A percentile compares a stretch with the other conserved stretches of the same genome.
phyloP scores from a whole-genome alignment of 805 yeast genomes.

The Candida boleticola region DNA sequence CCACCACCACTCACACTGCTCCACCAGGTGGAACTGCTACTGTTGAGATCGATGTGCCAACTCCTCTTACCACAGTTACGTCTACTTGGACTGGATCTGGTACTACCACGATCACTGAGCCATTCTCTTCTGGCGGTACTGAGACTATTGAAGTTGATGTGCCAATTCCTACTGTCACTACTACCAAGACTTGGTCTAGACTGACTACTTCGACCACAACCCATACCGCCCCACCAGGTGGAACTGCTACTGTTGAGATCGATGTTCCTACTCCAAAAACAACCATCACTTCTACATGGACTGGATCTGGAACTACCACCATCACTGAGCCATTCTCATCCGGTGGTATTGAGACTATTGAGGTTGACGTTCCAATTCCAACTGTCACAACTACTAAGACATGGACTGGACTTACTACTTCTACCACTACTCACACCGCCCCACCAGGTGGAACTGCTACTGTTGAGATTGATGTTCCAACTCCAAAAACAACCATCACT shows the following conservation, averaged over 20 bases:
- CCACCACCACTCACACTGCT: slow-evolving; percentile 12
- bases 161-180: slow-evolving; percentile 13
- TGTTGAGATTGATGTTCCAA: slow-evolving; percentile 2
- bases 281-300: slow-evolving; percentile 9
- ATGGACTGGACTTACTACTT: slow-evolving; percentile 13
- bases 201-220: slow-evolving; percentile 2
- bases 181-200: slow-evolving; percentile 2
- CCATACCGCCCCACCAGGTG: slow-evolving; percentile 9
- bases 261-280: slow-evolving; percentile 7
- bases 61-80: slow-evolving; percentile 13
- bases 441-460: slow-evolving; percentile 5
- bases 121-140: slow-evolving; percentile 13
- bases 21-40: slow-evolving; percentile 10
- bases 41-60: slow-evolving; percentile 14
- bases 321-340: slow-evolving; percentile 10
- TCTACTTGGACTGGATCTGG: slow-evolving; percentile 7
- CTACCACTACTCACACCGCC: slow-evolving; percentile 4
- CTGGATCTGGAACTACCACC: slow-evolving; percentile 13
- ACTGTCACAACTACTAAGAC: slow-evolving; percentile 11
- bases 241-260: slow-evolving; percentile 13
- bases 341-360: slow-evolving; percentile 18
- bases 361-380: slow-evolving; percentile 22
- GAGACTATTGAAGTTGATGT: slow-evolving; percentile 13
- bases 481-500: slow-evolving; percentile 9
- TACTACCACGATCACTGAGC: slow-evolving; percentile 10